phyloP scores from a whole-genome alignment of 129 eudicot species.

The Centrapalus pauciflorus region DNA sequence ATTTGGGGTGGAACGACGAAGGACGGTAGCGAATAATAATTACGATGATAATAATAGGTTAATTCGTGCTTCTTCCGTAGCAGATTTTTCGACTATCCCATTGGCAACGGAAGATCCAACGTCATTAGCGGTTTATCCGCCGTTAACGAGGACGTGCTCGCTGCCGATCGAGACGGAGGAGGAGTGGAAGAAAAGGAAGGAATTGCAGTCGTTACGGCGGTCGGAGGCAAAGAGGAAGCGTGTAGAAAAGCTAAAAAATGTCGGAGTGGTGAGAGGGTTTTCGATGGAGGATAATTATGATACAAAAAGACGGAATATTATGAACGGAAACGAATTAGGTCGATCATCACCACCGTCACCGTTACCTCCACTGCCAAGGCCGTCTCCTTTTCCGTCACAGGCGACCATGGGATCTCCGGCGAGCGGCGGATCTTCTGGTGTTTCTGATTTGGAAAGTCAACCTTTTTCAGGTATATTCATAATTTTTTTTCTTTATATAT shows the following conservation, averaged over 20 bases:
- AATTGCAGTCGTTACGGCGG: constrained; percentile 44
- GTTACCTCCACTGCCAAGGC: constrained; percentile 21
- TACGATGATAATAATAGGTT: constrained; percentile 5
- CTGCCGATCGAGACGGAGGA: constrained; percentile 53
- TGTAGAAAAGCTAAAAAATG: constrained; percentile 38
- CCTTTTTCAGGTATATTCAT: constrained; percentile 34
- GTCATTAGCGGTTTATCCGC: constrained; percentile 12
- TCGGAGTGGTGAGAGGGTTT: constrained; percentile 15
- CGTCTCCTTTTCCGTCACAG: constrained; percentile 12
- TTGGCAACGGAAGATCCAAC: constrained; percentile 18
- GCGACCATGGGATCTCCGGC: constrained; percentile 42
- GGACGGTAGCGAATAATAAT: not conserved
- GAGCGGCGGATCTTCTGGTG: constrained; percentile 45
- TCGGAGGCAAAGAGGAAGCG: constrained; percentile 58
- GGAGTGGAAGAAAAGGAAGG: constrained; percentile 55
- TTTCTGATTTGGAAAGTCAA: constrained; percentile 38
- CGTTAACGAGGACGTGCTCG: constrained; percentile 45
- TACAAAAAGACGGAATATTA: not conserved
- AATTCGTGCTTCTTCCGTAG: constrained; percentile 39
- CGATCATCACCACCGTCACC: not conserved
- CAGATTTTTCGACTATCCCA: constrained; percentile 15
- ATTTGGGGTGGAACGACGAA: constrained; percentile 56
- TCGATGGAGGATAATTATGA: constrained; percentile 13
- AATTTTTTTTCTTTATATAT: not conserved
- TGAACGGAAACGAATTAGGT: constrained; percentile 2